Evolutionary conservation across 140 eudicot species (phyloP).

Genomic region (Anethum foeniculum): DNA sequence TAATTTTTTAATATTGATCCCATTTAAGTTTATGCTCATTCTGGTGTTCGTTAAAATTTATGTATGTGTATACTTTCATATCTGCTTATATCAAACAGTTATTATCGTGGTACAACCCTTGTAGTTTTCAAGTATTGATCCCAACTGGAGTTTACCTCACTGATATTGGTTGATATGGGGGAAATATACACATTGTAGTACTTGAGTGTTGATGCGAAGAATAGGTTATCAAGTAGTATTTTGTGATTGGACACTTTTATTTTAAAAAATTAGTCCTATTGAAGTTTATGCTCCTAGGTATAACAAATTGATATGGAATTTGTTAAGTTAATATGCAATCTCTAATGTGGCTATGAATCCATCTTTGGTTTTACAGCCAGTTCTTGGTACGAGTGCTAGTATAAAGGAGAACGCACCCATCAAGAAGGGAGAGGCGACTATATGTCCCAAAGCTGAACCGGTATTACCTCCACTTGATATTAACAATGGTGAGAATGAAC

Average conservation of each 20-base stretch:
- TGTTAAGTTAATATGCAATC: background rate
- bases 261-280: background rate
- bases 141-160: background rate
- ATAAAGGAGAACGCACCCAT: background rate
- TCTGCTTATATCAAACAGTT: background rate
- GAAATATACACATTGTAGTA: background rate
- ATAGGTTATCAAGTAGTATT: background rate
- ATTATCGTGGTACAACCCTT: background rate
- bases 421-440: background rate
- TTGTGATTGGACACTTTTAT: background rate
- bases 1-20: background rate
- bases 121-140: background rate
- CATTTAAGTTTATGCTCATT: background rate
- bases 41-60: background rate
- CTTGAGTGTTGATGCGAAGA: background rate
- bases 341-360: background rate
- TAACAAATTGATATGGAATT: background rate
- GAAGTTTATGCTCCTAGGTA: background rate
- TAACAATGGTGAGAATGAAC: background rate
- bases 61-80: background rate
- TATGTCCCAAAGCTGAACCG: background rate
- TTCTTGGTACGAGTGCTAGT: slow-evolving; percentile 4
- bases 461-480: background rate
- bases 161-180: background rate
- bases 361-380: slow-evolving; percentile 7